Evolutionary conservation across 2,329 filamentous ascomycete species (phyloP).

Genomic region (Colletotrichum melonis): DNA sequence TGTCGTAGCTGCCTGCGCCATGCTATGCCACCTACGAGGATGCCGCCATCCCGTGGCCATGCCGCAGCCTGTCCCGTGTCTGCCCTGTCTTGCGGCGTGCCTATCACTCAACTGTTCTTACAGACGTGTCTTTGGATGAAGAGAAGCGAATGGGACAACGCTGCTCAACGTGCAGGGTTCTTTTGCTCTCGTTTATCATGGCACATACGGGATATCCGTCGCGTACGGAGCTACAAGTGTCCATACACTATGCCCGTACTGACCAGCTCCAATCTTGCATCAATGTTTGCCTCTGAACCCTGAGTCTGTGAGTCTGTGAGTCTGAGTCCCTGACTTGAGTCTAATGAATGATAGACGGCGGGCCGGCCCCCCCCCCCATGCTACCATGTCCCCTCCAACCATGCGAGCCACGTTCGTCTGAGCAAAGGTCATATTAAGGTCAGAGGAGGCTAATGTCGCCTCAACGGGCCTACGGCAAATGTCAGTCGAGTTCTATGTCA

Average conservation of each 20-base stretch:
- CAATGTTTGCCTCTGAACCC: neutral
- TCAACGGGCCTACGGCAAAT: conserved; percentile 7
- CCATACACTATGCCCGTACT: too few relatives aligned
- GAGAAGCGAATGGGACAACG: neutral
- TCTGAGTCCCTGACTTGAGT: neutral
- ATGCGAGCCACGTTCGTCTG: neutral
- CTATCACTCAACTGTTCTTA: neutral
- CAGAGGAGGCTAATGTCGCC: neutral
- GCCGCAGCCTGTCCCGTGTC: neutral
- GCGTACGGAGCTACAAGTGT: too few relatives aligned
- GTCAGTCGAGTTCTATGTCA: conserved; percentile 33
- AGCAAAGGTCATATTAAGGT: conserved; percentile 7
- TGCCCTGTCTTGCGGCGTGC: neutral
- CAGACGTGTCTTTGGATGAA: neutral
- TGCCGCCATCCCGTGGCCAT: neutral
- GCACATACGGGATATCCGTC: neutral
- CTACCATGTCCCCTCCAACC: neutral
- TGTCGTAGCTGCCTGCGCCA: neutral
- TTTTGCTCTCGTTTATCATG: neutral
- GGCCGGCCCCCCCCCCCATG: neutral
- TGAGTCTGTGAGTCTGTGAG: neutral
- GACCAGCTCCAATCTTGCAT: neutral
- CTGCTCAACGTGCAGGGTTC: neutral
- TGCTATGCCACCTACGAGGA: neutral
- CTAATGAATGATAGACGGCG: neutral